Evolutionary conservation across 2,329 filamentous ascomycete species (phyloP).

Genomic region (Didymella pomorum): DNA sequence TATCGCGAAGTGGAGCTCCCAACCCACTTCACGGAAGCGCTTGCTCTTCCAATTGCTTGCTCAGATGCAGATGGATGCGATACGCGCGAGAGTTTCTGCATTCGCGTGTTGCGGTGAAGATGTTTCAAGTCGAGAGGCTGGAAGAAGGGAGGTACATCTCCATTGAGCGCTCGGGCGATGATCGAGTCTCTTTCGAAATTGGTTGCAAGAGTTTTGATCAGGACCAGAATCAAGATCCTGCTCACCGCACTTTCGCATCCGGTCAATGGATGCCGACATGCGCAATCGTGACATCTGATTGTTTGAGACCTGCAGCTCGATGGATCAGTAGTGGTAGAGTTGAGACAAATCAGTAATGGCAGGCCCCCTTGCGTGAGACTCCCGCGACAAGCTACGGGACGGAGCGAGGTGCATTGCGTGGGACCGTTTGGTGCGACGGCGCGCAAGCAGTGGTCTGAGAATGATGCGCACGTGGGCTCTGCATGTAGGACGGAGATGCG

Average conservation of each 20-base stretch:
- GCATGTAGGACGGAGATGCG: not conserved
- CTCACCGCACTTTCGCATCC: not conserved
- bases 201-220: too few species aligned
- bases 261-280: not conserved
- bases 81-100: too few species aligned
- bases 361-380: not conserved
- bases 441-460: constrained; percentile 1
- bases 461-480: constrained; percentile 1
- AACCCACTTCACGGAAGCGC: not conserved
- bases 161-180: too few species aligned
- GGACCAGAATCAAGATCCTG: not conserved
- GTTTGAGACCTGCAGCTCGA: not conserved
- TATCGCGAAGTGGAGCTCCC: not conserved
- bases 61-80: too few species aligned
- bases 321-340: not conserved
- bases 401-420: constrained; percentile 3
- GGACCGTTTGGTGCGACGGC: constrained; percentile 10
- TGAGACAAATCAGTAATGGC: not conserved
- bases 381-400: not conserved
- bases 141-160: too few species aligned
- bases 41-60: not conserved
- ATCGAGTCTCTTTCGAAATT: too few species aligned
- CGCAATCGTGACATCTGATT: not conserved
- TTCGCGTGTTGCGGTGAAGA: too few species aligned
- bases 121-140: too few species aligned